A percentile compares a stretch with the other conserved stretches of the same genome.
Conservation (phyloP, 164 flowering plant genomes). For the Aristolochia contorta region DNA sequence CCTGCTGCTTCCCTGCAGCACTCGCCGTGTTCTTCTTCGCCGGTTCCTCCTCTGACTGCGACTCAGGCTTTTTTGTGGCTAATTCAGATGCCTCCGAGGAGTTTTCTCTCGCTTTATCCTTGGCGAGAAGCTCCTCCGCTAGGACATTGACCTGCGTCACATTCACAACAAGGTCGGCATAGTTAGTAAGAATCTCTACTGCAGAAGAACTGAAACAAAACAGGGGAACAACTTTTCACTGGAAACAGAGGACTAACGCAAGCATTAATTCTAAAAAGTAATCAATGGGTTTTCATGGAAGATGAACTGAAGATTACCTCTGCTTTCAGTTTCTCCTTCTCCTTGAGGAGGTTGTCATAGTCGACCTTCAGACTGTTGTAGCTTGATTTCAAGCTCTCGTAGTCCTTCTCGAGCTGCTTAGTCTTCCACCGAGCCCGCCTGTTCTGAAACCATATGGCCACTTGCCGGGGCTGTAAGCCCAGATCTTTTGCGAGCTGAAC, state of each 20-base stretch:
- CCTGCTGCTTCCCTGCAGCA: conserved; percentile 18
- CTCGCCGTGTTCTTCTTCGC: conserved; percentile 18
- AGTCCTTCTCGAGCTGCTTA: conserved; percentile 43
- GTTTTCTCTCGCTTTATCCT: conserved; percentile 21
- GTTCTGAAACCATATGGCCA: conserved; percentile 54
- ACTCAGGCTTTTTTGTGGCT: conserved; percentile 9
- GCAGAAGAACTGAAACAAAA: too few relatives aligned
- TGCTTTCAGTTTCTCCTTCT: conserved; percentile 49
- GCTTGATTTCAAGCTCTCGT: conserved; percentile 25
- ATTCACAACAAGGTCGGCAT: background rate
- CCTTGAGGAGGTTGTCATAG: conserved; percentile 45
- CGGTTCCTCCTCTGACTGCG: conserved; percentile 16
- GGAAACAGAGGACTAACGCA: too few relatives aligned
- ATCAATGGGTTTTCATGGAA: too few relatives aligned
- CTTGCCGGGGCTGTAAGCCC: conserved; percentile 74
- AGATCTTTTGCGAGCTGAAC: conserved; percentile 61
- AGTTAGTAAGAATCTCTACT: background rate
- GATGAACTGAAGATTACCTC: conserved; percentile 29
- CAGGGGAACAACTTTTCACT: too few relatives aligned
- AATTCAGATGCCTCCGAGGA: conserved; percentile 15
- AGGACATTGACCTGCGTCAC: conserved; percentile 38
- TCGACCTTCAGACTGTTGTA: conserved; percentile 46
- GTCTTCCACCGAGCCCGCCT: conserved; percentile 47
- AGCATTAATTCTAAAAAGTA: too few relatives aligned
- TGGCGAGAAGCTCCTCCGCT: conserved; percentile 28